Base-by-base conservation (phyloP, 106 monocot species). In the Dendrobium nobile region DNA sequence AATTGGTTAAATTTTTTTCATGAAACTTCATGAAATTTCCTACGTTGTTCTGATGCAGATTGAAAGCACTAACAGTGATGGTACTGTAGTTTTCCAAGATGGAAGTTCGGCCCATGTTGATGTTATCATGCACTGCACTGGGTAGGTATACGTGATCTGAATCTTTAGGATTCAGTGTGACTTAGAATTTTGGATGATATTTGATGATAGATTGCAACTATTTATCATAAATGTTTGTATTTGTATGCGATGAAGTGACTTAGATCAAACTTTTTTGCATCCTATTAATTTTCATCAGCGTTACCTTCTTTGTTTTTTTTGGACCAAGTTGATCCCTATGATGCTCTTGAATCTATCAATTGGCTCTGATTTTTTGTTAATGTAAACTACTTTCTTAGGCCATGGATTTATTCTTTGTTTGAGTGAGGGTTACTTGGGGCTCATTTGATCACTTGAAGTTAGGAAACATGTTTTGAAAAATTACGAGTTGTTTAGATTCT, bases 121-220 rank as follows among this genome's bases (percentile, higher is more conserved):
- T 88, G 88, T 99, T 80, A 95, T 99, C 77, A 78, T 99, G 27
- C 99, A 99, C 74, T 99, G 99, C 80, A 99, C 99, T 19, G 99
- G 99, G 99, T 95, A 98, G 80, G 84, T 73, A 44, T 31, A 73
- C 20, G 26, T 13, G 13, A 27, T 76, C n/a, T 74, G 33, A 64
- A 64, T 64, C 13, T 64, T 5, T 64, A 26, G 7, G 64, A 24
- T 64, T 22, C 24, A 64, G 20, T 22, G 24, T 22, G 64, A 24
- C 64, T 37, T 26, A 26, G 64, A 64, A 64, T 22, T 64, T 64
- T 64, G 64, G 22, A 64, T 64, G 64, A 9, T 64, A 64, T n/a
- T 64, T 51, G 64, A 22, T 64, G 64, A 26, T 64, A 64, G 64
- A 64, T 64, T 26, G 9, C 24, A 64, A 64, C 13, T 22, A 64